phyloP scores from a whole-genome alignment of 1,284 basidiomycete genomes.

The Cutaneotrichosporon cutaneum region DNA sequence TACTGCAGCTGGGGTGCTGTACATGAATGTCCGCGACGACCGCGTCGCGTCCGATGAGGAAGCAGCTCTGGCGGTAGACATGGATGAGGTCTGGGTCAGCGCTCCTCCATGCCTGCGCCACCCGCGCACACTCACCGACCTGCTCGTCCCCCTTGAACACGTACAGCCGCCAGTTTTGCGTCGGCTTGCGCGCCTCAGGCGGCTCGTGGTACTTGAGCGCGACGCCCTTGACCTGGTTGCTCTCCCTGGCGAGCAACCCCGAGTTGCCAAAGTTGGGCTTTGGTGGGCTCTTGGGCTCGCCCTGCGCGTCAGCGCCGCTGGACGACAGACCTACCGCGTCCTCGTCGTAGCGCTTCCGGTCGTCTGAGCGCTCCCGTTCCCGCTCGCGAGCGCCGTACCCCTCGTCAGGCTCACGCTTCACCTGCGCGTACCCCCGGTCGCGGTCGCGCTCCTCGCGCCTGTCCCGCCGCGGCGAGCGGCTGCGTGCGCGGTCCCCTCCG shows the following conservation, averaged over 20 bases:
- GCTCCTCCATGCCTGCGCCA: not conserved
- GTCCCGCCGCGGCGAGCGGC: constrained; percentile 18
- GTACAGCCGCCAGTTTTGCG: constrained; percentile 87
- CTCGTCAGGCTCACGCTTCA: constrained; percentile 16
- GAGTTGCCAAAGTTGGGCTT: constrained; percentile 85
- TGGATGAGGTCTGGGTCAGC: constrained; percentile 71
- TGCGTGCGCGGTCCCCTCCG: constrained; percentile 5
- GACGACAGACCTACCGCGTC: constrained; percentile 22
- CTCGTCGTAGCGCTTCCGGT: constrained; percentile 44
- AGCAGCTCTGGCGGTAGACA: constrained; percentile 88
- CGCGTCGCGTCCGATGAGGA: constrained; percentile 86
- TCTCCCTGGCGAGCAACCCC: constrained; percentile 90
- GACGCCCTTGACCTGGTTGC: constrained; percentile 82
- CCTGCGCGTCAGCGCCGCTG: constrained; percentile 9
- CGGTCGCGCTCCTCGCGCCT: constrained; percentile 15
- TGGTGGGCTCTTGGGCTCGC: constrained; percentile 18
- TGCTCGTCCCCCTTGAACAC: constrained; percentile 95
- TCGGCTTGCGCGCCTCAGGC: constrained; percentile 91
- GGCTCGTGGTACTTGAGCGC: constrained; percentile 98
- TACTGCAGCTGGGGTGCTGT: constrained; percentile 95
- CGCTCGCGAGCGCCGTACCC: constrained; percentile 30
- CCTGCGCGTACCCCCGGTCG: constrained; percentile 11
- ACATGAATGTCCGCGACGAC: constrained; percentile 81
- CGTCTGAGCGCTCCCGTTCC: constrained; percentile 42
- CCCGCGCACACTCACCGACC: constrained; percentile 64